phyloP scores from a whole-genome alignment of 2,329 filamentous ascomycete genomes.

The Aspergillus calidoustus region DNA sequence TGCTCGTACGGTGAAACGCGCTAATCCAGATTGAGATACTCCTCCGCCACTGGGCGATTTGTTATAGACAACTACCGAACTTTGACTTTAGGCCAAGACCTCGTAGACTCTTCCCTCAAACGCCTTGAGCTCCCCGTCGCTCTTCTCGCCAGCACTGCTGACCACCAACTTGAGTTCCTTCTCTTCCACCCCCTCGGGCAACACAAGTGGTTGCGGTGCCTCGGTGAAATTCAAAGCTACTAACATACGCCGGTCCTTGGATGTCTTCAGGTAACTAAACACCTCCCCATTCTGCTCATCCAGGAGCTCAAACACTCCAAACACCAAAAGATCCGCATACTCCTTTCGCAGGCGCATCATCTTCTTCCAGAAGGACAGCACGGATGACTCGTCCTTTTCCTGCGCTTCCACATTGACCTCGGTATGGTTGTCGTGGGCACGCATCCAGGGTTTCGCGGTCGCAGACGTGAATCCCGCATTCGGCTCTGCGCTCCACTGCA shows the following conservation, averaged over 20 bases:
- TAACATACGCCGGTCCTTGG: conserved; percentile 3
- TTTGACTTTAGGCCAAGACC: not conserved
- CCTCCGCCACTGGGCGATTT: not conserved
- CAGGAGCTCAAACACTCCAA: conserved; percentile 65
- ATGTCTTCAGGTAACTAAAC: conserved; percentile 47
- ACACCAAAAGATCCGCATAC: conserved; percentile 66
- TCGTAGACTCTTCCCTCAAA: conserved; percentile 42
- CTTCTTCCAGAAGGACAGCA: conserved; percentile 64
- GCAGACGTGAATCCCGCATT: conserved; percentile 68
- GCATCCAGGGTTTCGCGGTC: conserved; percentile 66
- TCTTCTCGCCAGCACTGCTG: conserved; percentile 26
- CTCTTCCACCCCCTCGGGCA: not conserved
- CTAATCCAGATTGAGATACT: not conserved
- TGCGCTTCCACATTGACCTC: conserved; percentile 57
- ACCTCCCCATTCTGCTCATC: conserved; percentile 56
- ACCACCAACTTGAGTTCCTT: conserved; percentile 28
- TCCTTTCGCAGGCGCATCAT: conserved; percentile 64
- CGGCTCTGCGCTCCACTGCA: conserved; percentile 67
- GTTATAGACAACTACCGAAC: not conserved
- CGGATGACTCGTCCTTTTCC: conserved; percentile 46
- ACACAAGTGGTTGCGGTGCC: not conserved
- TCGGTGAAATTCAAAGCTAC: conserved; percentile 26
- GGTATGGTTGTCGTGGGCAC: conserved; percentile 61
- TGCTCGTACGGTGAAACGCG: not conserved
- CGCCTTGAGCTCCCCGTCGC: conserved; percentile 28